Evolutionary conservation across 139 green algal species (phyloP), one percentile per base, ranked within the genome.

Genomic region (Micractinium conductrix): DNA sequence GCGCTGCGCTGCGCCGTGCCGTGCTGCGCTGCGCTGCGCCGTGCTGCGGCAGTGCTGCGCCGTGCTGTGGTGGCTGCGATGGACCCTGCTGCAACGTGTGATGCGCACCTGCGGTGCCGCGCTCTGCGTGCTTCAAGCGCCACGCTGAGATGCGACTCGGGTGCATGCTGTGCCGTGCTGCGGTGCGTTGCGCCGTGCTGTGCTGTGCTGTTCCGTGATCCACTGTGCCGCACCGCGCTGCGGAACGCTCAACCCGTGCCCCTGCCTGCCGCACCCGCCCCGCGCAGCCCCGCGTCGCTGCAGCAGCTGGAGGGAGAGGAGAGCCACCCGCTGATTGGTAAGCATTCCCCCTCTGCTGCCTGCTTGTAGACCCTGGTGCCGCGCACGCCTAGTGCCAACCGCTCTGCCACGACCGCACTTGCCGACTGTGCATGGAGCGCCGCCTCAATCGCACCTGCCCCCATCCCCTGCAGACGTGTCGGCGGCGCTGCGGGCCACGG

Each of bases 381-480:
- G 16, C 10, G 48, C 12, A 10, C 12, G 48, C 12, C 48, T 10
- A 58, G 16, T 58, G 12, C 12, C 12, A 58, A 58, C 10, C 12
- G 10, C 12, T 58, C 48, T 58, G 48, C 12, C 16, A 58, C 48
- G 10, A 16, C 19, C 55, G 30, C 16, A 65, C 16, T 30, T 14
- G 55, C 55, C 60, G 16, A 26, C 19, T 37, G 60, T 37, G 24
- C 60, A 6, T 17, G 24, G 24, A 35, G 24, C 26, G n/a, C 63
- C 35, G 42, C n/a, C 65, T 19, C 65, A 6, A 28, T 10, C 17
- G 24, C 70, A 4, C 69, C 24, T 78, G 42, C 42, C 1, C 30
- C 43, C 71, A 35, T 48, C 21, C 71, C 43, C 3, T 30, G 71
- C 71, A 78, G 71, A 78, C 42, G 71, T 78, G 71, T 78, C 43